Evolutionary conservation across 306 rosid genomes (phyloP).

Genomic region (Begonia masoniana): DNA sequence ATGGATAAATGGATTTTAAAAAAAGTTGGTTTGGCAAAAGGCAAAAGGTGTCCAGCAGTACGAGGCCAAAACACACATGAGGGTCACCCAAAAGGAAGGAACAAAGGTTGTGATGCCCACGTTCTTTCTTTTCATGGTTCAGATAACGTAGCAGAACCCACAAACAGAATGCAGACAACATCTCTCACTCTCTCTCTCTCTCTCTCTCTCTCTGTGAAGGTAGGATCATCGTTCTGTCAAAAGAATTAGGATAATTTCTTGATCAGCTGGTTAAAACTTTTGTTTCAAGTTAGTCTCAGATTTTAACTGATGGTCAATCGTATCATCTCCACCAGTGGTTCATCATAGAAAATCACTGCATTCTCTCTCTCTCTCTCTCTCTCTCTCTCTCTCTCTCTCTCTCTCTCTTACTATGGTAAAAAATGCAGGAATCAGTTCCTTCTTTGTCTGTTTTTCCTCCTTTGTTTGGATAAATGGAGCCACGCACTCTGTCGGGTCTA

Average conservation of each 20-base stretch:
- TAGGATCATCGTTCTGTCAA: background rate
- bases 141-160: background rate
- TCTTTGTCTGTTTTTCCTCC: too few species aligned
- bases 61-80: slow-evolving; percentile 9
- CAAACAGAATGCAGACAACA: background rate
- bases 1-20: too few species aligned
- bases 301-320: too few species aligned
- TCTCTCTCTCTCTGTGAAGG: background rate
- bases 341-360: too few species aligned
- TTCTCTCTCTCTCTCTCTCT: too few species aligned
- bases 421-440: too few species aligned
- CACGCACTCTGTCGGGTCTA: too few species aligned
- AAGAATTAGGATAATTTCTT: background rate
- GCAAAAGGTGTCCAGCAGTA: background rate
- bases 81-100: slow-evolving; percentile 15
- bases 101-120: slow-evolving; percentile 32
- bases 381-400: background rate
- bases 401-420: background rate
- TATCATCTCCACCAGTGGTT: background rate
- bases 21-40: background rate
- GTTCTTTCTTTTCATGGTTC: slow-evolving; percentile 5
- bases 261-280: background rate
- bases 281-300: background rate
- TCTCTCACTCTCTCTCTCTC: background rate
- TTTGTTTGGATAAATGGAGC: too few species aligned